Conservation (phyloP, 768 basidiomycete species). For the Lentinula raphanica region DNA sequence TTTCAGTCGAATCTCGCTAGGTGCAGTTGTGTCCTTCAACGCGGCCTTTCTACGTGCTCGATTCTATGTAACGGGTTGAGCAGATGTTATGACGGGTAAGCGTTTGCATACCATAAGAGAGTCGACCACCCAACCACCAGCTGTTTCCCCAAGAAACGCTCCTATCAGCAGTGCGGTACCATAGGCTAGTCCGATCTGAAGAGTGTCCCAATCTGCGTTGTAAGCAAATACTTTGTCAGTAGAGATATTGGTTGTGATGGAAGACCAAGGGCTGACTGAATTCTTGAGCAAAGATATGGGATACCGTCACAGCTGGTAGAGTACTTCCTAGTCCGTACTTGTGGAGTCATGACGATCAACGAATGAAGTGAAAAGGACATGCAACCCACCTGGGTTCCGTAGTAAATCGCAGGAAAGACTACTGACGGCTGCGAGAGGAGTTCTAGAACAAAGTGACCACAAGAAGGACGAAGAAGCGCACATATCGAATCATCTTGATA, state of each 20-base stretch:
- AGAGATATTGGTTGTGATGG: neutral
- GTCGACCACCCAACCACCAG: conserved; percentile 2
- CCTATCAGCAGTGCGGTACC: conserved; percentile 1
- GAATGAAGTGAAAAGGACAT: neutral
- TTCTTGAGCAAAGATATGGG: conserved; percentile 6
- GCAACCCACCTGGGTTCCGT: neutral
- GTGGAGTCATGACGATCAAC: no score
- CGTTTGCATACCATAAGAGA: conserved; percentile 3
- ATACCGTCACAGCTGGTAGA: conserved; percentile 3
- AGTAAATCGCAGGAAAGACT: conserved; percentile 1
- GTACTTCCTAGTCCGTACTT: neutral
- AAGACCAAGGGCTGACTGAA: neutral
- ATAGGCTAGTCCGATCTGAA: conserved; percentile 4
- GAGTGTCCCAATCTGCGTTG: neutral
- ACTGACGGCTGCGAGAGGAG: neutral
- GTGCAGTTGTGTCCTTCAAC: neutral
- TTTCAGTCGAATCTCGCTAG: conserved; percentile 1
- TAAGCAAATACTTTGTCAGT: neutral
- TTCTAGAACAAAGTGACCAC: neutral
- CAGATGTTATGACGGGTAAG: neutral
- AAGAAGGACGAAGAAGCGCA: neutral
- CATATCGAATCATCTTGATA: conserved; percentile 5
- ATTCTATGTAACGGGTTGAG: neutral
- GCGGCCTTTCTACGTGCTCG: neutral
- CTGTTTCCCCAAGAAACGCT: conserved; percentile 2